Evolutionary conservation across 2,329 filamentous ascomycete genomes (phyloP), one percentile per base, ranked within the genome.

Genomic region (Colletotrichum kahawae): DNA sequence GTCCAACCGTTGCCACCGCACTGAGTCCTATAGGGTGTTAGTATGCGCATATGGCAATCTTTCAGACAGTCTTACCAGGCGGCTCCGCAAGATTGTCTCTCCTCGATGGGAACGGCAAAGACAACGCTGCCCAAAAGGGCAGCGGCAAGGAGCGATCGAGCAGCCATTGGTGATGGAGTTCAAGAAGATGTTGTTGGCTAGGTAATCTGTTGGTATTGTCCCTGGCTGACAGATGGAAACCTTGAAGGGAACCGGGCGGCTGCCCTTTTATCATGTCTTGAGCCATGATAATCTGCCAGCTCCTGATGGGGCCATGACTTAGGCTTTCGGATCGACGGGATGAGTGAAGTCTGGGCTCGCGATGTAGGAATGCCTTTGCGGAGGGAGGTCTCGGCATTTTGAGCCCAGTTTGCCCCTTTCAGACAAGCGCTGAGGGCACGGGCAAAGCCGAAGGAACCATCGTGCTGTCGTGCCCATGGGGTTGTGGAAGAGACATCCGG

Each of bases 1-100:
- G 75, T 79, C 82, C 82, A 89, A 69, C 81, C 83, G n/a, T 77
- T 82, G n/a, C 87, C 87, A 71, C 87, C 87, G 56, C 87, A 89
- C 74, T 88, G 87, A 27, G 77, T 71, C 78, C 81, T 83, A 29
- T 1, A 4, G 60, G 5, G 14, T 56, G 24, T 54, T 67, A 74
- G 79, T n/a, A n/a, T 10, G 13, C 4, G 62, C 5, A 51, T 77
- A 65, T 14, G 43, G n/a, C 2, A 51, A 31, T 54, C 21, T 10
- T 48, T 34, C 12, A 31, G 29, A 6, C 6, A 9, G 18, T 72
- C 82, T 73, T 80, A 85, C 84, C 83, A 85, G 29, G 77, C 12
- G 29, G 77, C 56, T 31, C 78, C 82, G 77, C 82, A 85, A 79
- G 80, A 81, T 77, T 87, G 85, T 62, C 85, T 84, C 69, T 85